phyloP scores from a whole-genome alignment of 2,329 filamentous ascomycete species.

The Aspergillus neoniger region DNA sequence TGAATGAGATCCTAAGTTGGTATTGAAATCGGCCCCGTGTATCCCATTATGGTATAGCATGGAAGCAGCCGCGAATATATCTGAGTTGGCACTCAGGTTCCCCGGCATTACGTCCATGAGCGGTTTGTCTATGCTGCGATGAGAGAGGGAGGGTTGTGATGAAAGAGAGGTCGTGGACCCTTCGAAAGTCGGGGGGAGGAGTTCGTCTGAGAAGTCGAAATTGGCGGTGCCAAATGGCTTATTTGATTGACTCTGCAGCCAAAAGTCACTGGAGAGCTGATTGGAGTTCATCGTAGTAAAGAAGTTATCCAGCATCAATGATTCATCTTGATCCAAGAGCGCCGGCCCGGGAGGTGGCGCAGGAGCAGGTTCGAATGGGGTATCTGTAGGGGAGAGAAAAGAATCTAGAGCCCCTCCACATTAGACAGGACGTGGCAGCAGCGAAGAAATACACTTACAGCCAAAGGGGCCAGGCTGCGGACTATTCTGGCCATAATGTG shows the following conservation, averaged over 20 bases:
- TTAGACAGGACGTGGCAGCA: constrained; percentile 15
- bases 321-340: constrained; percentile 62
- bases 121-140: constrained; percentile 30
- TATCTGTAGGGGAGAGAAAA: constrained; percentile 38
- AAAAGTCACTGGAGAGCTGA: constrained; percentile 42
- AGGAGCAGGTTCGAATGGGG: constrained; percentile 53
- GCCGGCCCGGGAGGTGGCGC: constrained; percentile 66
- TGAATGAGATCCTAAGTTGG: constrained; percentile 33
- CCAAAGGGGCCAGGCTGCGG: constrained; percentile 65
- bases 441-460: constrained; percentile 55
- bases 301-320: constrained; percentile 56
- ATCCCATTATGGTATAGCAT: constrained; percentile 46
- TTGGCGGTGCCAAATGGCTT: constrained; percentile 31
- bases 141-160: constrained; percentile 52
- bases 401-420: constrained; percentile 28
- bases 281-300: constrained; percentile 46
- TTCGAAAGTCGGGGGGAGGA: constrained; percentile 66
- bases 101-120: constrained; percentile 26
- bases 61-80: constrained; percentile 61
- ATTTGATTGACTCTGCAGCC: constrained; percentile 33
- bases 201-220: constrained; percentile 48
- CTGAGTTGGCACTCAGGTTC: constrained; percentile 37
- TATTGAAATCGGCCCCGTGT: constrained; percentile 31
- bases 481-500: constrained; percentile 48
- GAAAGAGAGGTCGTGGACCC: constrained; percentile 66